phyloP scores from a whole-genome alignment of 176 grass and related monocot genomes.

The Triticum monococcum region DNA sequence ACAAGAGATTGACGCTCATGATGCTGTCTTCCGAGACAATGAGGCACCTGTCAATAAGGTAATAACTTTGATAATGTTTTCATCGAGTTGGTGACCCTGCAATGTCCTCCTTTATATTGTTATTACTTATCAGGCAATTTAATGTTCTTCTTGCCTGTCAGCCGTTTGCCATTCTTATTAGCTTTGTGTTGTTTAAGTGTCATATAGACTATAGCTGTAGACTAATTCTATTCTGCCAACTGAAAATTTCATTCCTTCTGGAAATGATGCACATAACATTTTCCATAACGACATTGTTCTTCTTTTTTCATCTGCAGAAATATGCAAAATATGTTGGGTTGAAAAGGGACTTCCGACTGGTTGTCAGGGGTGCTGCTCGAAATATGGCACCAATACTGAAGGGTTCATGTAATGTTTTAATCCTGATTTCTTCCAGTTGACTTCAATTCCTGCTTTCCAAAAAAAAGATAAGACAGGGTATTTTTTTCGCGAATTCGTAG shows the following conservation, averaged over 20 bases:
- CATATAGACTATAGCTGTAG: background rate
- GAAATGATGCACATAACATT: background rate
- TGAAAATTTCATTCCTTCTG: background rate
- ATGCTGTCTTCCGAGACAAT: slow-evolving; percentile 96
- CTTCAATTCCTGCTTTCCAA: slow-evolving; percentile 5
- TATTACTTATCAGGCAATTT: background rate
- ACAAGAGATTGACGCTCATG: slow-evolving; percentile 90
- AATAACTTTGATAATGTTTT: slow-evolving; percentile 18
- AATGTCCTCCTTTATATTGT: background rate
- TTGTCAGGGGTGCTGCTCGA: slow-evolving; percentile 92
- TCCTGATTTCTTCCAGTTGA: slow-evolving; percentile 34
- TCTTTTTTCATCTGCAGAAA: slow-evolving; percentile 55
- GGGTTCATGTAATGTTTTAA: slow-evolving; percentile 89
- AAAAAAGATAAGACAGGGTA: background rate
- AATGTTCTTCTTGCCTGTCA: slow-evolving; percentile 1
- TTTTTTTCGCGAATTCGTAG: too few species aligned
- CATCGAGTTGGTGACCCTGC: background rate
- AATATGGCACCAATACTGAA: slow-evolving; percentile 96
- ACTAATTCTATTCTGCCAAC: background rate
- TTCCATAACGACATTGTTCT: background rate
- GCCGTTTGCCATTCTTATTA: background rate
- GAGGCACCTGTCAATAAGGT: slow-evolving; percentile 98
- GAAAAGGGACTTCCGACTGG: slow-evolving; percentile 93
- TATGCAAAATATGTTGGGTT: slow-evolving; percentile 95
- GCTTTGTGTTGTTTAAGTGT: background rate